Base-by-base conservation (phyloP, 352 stramenopile genomes). In the Phytophthora colocasiae region DNA sequence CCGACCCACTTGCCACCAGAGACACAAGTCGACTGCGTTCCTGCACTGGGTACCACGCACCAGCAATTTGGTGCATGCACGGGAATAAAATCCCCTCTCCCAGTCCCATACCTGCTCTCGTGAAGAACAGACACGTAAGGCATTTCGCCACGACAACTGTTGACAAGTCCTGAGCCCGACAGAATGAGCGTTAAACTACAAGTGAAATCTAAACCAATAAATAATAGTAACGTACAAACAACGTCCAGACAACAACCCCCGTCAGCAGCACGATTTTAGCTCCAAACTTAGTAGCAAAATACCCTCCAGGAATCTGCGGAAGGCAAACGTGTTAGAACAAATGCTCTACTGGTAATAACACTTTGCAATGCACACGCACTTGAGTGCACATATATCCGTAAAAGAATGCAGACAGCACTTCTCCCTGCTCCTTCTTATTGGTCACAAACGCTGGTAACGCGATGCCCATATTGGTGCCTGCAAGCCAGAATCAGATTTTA, bases 341-440 rank as follows among this genome's bases (percentile, higher is more conserved):
- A 7, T 17, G 31, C 38, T 43, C 46, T 22, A 22, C 29, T n/a
- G 9, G 5, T 2, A 27, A 29, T 31, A 34, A 22, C 12, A n/a
- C 34, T 24, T 6, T 45, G 24, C 2, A 36, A 26, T 40, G 65
- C n/a, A 6, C 3, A 49, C 41, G 24, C 41, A 91, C 85, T 77
- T 96, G 89, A 8, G 89, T 96, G 63, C 81, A 77, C 76, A 96
- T 85, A 69, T 96, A 96, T 43, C 89, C 89, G 44, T 93, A 96
- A 71, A 94, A 96, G 68, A 96, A 96, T 22, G 87, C 81, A 12
- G 87, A 90, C 34, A 96, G 75, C 41, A 96, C 76, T 60, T 92
- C 82, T 0, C 89, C 87, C 59, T 96, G 89, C 49, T 92, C 79
- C 17, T 78, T 78, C 58, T 93, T 93, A 70, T 83, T 75, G 46